These are phyloP conservation scores for Cymbomonas tetramitiformis DNA, from an alignment of 139 green algal species.

Conservation along the genomic window DNA sequence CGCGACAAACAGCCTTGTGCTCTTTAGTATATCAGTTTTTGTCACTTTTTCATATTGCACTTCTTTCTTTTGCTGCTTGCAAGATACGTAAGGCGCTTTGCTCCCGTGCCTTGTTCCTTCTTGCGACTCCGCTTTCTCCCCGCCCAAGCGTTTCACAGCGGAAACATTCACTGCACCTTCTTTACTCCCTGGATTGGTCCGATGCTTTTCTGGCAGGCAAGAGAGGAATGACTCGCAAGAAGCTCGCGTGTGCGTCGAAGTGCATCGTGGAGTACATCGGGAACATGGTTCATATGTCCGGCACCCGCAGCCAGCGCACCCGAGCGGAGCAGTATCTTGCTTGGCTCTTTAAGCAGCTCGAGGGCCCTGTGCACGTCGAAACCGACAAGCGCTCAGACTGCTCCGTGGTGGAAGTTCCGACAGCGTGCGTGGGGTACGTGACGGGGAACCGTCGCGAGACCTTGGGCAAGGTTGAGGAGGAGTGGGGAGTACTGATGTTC, in stretches of 20 bases:
- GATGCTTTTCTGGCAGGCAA: too few relatives aligned
- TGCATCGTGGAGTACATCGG: not conserved
- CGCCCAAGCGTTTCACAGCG: too few relatives aligned
- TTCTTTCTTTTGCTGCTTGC: too few relatives aligned
- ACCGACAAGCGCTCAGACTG: not conserved
- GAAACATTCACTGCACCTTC: too few relatives aligned
- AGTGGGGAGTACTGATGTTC: slow-evolving; percentile 12
- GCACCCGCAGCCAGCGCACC: not conserved
- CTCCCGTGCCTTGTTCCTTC: too few relatives aligned
- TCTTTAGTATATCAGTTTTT: too few relatives aligned
- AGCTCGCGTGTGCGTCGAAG: not conserved
- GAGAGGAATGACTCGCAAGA: not conserved
- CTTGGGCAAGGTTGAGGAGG: slow-evolving; percentile 4
- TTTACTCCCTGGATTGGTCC: too few relatives aligned
- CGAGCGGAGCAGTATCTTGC: not conserved
- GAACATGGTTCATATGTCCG: not conserved
- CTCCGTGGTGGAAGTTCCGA: not conserved
- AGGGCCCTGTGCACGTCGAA: not conserved
- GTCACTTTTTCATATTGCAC: too few relatives aligned
- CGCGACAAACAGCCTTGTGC: too few relatives aligned
- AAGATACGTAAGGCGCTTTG: too few relatives aligned
- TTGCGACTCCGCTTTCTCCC: too few relatives aligned
- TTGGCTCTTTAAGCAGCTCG: slow-evolving; percentile 9
- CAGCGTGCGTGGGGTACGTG: slow-evolving; percentile 2
- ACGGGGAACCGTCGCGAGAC: not conserved